phyloP scores from a whole-genome alignment of 345 rosid species.

The Aquilaria yunnanensis region DNA sequence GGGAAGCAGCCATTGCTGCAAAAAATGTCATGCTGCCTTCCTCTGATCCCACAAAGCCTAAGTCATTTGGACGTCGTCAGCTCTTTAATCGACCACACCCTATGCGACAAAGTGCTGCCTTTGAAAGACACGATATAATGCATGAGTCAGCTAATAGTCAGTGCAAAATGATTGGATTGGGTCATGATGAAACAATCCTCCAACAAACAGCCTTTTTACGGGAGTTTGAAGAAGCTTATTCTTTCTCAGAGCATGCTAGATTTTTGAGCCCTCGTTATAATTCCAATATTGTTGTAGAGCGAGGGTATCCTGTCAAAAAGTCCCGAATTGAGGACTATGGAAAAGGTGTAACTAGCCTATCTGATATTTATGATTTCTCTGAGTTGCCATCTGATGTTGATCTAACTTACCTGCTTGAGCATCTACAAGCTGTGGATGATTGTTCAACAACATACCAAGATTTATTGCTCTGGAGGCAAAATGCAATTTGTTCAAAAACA shows the following conservation, averaged over 20 bases:
- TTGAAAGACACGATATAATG: conserved; percentile 20
- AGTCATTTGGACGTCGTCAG: conserved; percentile 85
- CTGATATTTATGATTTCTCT: conserved; percentile 24
- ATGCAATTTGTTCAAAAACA: conserved; percentile 27
- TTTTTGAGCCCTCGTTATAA: conserved; percentile 58
- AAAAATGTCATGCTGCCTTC: conserved; percentile 94
- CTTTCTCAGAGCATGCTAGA: conserved; percentile 65
- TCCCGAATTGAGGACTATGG: conserved; percentile 22
- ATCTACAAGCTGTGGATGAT: conserved; percentile 45
- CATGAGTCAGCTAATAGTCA: conserved; percentile 26
- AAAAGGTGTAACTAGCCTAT: conserved; percentile 23
- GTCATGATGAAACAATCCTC: conserved; percentile 34
- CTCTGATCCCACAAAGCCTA: conserved; percentile 55
- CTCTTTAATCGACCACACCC: conserved; percentile 80
- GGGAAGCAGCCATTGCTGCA: conserved; percentile 78
- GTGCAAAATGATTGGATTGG: conserved; percentile 32
- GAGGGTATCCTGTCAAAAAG: conserved; percentile 26
- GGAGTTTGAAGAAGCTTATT: conserved; percentile 67
- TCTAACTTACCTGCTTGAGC: conserved; percentile 63
- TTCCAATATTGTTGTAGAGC: conserved; percentile 18
- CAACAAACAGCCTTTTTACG: conserved; percentile 45
- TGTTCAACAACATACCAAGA: conserved; percentile 58
- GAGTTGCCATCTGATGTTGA: conserved; percentile 34
- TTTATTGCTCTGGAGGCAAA: conserved; percentile 65
- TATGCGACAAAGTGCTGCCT: conserved; percentile 34